Evolutionary conservation across 2,329 filamentous ascomycete genomes (phyloP), one percentile per base, ranked within the genome.

Genomic region (Aspergillus chevalieri): DNA sequence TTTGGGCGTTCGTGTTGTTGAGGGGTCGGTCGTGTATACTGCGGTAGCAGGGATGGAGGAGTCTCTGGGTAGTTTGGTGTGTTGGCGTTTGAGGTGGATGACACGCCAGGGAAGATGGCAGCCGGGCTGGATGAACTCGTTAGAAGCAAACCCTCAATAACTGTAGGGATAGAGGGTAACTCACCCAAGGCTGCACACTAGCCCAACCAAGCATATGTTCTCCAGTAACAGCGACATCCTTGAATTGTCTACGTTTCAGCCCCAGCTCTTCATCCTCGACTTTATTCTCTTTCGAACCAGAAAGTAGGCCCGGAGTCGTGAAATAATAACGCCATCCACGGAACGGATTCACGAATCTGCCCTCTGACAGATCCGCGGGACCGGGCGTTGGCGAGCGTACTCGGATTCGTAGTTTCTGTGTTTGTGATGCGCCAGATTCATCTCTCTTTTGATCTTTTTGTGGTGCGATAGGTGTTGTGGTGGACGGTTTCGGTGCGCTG

Each of bases 291-390:
- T 49, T 46, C 10, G 50, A 24, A 9, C 55, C 58, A 6, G 58
- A 59, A 12, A 66, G 51, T 36, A 64, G 52, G 9, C 52, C 59
- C 19, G 69, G 69, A 8, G 64, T 59, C 3, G 70, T 65, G 49
- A 72, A 69, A 48, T 73, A 73, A 51, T 72, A 70, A 22, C 65
- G 57, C 70, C 70, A 73, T 21, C 69, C 67, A 2, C 70, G 68
- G 48, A 66, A 72, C 2, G 70, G 64, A 44, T 68, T 66, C 47
- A 71, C 57, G 19, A 73, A 70, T 19, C 66, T 56, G 2, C 70
- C 70, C 24, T 72, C 66, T 7, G 43, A 57, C 7, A 46, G 15
- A 6, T 52, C 59, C 4, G 47, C 53, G 4, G 64, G 55, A 0
- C 56, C 59, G 3, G 69, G 70, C 2, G 70, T 62, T 8, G 69